Percentiles rank a stretch among this genome's conserved stretches.
These are phyloP conservation scores for Aspergillus clavatus DNA, from an alignment of 2,329 filamentous ascomycete genomes.

Conservation along the genomic window DNA sequence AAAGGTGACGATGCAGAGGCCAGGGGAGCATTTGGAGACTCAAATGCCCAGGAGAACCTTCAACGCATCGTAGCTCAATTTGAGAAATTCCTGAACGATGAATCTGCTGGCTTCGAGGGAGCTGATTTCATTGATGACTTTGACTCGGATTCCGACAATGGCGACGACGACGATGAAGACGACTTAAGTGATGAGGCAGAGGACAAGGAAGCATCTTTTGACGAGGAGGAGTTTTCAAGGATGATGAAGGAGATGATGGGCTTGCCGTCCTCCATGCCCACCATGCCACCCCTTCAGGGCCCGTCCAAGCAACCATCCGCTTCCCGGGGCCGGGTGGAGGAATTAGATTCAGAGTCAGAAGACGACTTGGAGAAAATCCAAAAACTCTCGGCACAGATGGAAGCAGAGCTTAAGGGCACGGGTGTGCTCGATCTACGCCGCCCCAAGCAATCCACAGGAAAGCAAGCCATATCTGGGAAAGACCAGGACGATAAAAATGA, in stretches of 20 bases:
- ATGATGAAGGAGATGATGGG: slow-evolving; percentile 96
- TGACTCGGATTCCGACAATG: slow-evolving; percentile 59
- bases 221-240: slow-evolving; percentile 75
- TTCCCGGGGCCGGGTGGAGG: slow-evolving; percentile 36
- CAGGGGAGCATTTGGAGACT: slow-evolving; percentile 42
- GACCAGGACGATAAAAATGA: slow-evolving; percentile 17
- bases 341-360: slow-evolving; percentile 47
- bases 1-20: slow-evolving; percentile 15
- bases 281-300: slow-evolving; percentile 24
- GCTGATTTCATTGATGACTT: slow-evolving; percentile 65
- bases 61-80: slow-evolving; percentile 92
- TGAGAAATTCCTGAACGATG: slow-evolving; percentile 83
- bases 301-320: slow-evolving; percentile 15
- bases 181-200: slow-evolving; percentile 59
- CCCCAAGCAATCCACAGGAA: slow-evolving; percentile 14
- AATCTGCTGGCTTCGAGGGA: slow-evolving; percentile 73
- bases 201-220: slow-evolving; percentile 71
- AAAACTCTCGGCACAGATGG: slow-evolving; percentile 43
- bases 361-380: slow-evolving; percentile 57
- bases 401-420: slow-evolving; percentile 44
- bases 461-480: slow-evolving; percentile 21
- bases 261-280: slow-evolving; percentile 44
- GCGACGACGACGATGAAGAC: slow-evolving; percentile 49
- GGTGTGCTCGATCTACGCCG: slow-evolving; percentile 41
- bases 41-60: slow-evolving; percentile 53